Percentiles rank a stretch among this genome's conserved stretches.
Evolutionary conservation across 495 filamentous ascomycete genomes (phyloP).

Genomic region (Beverwykella pulmonaria): DNA sequence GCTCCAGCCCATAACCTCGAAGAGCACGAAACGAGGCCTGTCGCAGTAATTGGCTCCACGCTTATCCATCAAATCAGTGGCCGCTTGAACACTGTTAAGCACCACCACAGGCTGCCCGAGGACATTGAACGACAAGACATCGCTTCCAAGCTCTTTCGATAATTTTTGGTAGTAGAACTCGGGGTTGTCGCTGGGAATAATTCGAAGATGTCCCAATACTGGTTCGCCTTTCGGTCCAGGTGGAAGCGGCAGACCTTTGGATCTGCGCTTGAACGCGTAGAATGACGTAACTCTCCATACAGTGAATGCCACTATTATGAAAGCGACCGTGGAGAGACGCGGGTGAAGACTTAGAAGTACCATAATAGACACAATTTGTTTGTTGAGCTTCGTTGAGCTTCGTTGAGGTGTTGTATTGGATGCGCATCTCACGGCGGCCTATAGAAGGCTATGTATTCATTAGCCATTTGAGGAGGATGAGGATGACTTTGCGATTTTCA

Average conservation of each 20-base stretch:
- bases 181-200: constrained; percentile 47
- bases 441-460: background rate
- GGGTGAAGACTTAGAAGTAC: background rate
- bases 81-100: constrained; percentile 47
- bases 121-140: constrained; percentile 36
- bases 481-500: background rate
- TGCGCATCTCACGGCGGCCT: background rate
- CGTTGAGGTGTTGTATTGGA: background rate
- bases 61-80: constrained; percentile 51
- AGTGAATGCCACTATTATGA: background rate
- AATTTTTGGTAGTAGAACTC: constrained; percentile 50
- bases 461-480: background rate
- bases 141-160: constrained; percentile 44
- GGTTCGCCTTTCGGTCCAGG: constrained; percentile 39
- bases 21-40: constrained; percentile 53
- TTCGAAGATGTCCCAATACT: constrained; percentile 50
- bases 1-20: constrained; percentile 42
- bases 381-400: background rate
- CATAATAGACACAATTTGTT: too few relatives aligned
- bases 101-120: constrained; percentile 51
- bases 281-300: background rate
- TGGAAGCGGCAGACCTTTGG: constrained; percentile 9
- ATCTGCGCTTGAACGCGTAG: background rate
- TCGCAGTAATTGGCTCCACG: constrained; percentile 52
- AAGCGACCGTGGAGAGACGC: background rate